phyloP scores from a whole-genome alignment of 345 rosid genomes.

The Turnera subulata region DNA sequence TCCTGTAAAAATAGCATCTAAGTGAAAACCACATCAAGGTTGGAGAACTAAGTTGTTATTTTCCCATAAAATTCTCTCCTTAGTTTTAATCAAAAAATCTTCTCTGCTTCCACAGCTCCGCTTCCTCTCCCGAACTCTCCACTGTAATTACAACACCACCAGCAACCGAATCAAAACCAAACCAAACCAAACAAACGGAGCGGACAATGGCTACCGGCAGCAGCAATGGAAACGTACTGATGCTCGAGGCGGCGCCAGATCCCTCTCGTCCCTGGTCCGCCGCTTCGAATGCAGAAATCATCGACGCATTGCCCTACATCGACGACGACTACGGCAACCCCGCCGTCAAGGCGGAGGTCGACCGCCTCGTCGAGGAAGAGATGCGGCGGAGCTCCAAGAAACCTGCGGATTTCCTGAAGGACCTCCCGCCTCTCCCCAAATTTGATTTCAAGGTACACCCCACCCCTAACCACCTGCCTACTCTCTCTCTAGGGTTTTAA shows the following conservation, averaged over 20 bases:
- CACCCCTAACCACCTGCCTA: neutral
- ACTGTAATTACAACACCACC: no score
- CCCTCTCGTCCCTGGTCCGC: constrained; percentile 60
- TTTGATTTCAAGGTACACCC: constrained; percentile 60
- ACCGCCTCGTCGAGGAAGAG: constrained; percentile 88
- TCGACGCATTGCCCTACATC: constrained; percentile 94
- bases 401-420: constrained; percentile 82
- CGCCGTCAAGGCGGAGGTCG: constrained; percentile 71
- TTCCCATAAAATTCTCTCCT: no score
- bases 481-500: neutral
- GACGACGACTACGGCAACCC: constrained; percentile 88
- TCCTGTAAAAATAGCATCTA: no score
- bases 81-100: no score
- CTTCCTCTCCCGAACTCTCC: no score
- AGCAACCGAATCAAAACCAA: no score
- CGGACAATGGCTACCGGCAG: constrained; percentile 24
- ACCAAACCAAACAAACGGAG: neutral
- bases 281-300: constrained; percentile 55
- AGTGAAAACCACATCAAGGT: no score
- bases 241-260: constrained; percentile 76
- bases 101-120: no score
- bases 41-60: no score
- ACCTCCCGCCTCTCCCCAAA: constrained; percentile 66
- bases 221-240: constrained; percentile 52
- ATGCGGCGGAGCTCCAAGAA: constrained; percentile 90